A percentile compares a stretch with the other conserved stretches of the same genome.
Conservation (phyloP, 2,329 filamentous ascomycete species). For the Ascochyta clinopodiicola region DNA sequence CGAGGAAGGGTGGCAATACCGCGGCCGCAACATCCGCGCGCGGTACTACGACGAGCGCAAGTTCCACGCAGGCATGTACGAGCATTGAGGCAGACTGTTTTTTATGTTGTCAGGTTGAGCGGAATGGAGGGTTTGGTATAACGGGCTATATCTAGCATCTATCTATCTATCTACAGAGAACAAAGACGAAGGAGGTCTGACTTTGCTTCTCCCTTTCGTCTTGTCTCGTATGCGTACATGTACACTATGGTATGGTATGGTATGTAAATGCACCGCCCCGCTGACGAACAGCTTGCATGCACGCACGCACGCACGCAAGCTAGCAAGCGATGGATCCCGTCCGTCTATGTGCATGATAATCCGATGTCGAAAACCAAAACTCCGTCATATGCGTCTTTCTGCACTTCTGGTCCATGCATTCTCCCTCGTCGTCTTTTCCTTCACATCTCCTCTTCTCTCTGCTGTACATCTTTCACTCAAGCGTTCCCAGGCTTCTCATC, state of each 20-base stretch:
- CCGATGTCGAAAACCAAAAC: background rate
- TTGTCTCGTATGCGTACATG: background rate
- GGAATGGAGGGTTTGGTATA: background rate
- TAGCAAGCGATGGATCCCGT: background rate
- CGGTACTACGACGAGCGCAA: constrained; percentile 81
- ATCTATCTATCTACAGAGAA: background rate
- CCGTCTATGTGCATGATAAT: constrained; percentile 1
- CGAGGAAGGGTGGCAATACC: constrained; percentile 91
- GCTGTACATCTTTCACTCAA: constrained; percentile 2
- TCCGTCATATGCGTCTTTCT: constrained; percentile 12
- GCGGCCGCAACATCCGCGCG: constrained; percentile 82
- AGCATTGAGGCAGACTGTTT: constrained; percentile 21
- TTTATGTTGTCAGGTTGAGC: background rate
- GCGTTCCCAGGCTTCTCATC: constrained; percentile 89
- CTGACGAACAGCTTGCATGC: background rate
- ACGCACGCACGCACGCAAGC: too few relatives aligned
- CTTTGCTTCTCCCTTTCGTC: background rate
- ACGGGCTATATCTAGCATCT: background rate
- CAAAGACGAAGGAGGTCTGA: too few relatives aligned
- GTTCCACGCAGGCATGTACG: constrained; percentile 67
- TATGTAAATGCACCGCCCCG: background rate
- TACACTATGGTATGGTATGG: background rate
- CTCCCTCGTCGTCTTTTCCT: background rate
- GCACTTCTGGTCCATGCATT: background rate
- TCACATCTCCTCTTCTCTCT: background rate